Evolutionary conservation across 2,329 filamentous ascomycete species (phyloP).

Genomic region (Rhynchosporium secalis): DNA sequence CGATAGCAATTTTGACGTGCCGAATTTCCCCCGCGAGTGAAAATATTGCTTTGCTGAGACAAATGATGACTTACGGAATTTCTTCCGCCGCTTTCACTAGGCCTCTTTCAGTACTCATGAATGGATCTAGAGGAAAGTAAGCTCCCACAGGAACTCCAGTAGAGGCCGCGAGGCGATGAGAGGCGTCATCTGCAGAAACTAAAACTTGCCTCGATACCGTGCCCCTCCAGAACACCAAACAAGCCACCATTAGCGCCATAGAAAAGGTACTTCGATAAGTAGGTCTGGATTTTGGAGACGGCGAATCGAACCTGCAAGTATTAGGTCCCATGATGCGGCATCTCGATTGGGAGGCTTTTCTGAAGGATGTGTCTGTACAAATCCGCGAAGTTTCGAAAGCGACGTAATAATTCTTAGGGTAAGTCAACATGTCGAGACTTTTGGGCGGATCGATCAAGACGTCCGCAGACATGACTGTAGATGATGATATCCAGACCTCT

Average conservation of each 20-base stretch:
- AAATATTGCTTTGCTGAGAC: too few species aligned
- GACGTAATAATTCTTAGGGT: too few species aligned
- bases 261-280: constrained; percentile 54
- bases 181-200: constrained; percentile 53
- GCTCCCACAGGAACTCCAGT: constrained; percentile 64
- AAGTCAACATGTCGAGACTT: too few species aligned
- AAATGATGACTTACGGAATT: constrained; percentile 40
- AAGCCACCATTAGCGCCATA: constrained; percentile 60
- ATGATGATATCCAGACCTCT: constrained; percentile 34
- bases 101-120: constrained; percentile 49
- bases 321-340: constrained; percentile 55
- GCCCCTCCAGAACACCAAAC: constrained; percentile 56
- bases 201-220: constrained; percentile 62
- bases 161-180: constrained; percentile 50
- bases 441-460: too few species aligned
- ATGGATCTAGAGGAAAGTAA: constrained; percentile 47
- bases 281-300: constrained; percentile 55
- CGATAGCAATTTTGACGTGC: too few species aligned
- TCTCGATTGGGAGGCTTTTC: constrained; percentile 57
- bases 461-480: not conserved
- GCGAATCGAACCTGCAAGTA: constrained; percentile 56
- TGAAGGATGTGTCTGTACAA: too few species aligned
- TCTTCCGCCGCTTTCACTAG: constrained; percentile 55
- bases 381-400: too few species aligned
- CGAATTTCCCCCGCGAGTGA: too few species aligned